Evolutionary conservation across 257 asterid genomes (phyloP).

Genomic region (Solanum bulbocastanum): DNA sequence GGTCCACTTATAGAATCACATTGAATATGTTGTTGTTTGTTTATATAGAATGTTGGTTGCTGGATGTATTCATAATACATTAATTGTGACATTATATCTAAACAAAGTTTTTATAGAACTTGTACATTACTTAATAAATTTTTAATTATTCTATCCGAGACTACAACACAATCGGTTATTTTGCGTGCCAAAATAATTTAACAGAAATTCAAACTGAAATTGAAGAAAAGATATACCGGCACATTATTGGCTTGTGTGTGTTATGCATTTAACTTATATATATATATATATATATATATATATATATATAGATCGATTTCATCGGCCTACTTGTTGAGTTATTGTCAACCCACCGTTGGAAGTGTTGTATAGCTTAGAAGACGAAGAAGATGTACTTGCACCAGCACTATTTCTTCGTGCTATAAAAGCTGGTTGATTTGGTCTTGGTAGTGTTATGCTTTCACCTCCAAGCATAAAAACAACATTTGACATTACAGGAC

Average conservation of each 20-base stretch:
- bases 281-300: neutral
- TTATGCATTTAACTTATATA: neutral
- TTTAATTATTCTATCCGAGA: neutral
- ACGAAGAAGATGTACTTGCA: neutral
- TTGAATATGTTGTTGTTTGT: too few species aligned
- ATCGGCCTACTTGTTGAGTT: conserved; percentile 5
- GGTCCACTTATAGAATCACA: too few species aligned
- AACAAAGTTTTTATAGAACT: neutral
- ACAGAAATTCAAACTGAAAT: neutral
- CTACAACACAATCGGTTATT: neutral
- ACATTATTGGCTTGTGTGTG: neutral
- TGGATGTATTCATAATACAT: too few species aligned
- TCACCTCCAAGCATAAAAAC: conserved; percentile 12
- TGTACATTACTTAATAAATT: neutral
- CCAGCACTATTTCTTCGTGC: neutral
- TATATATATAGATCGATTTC: neutral
- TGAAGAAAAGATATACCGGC: neutral
- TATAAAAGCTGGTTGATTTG: conserved; percentile 15
- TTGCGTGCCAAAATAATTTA: neutral
- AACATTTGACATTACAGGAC: conserved; percentile 23
- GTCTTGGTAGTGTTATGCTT: conserved; percentile 7
- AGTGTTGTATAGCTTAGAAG: neutral
- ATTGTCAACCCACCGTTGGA: neutral
- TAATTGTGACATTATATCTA: too few species aligned
- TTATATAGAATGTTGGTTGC: too few species aligned